These are phyloP conservation scores for Thinopyrum elongatum DNA, from an alignment of 176 grass and related monocot genomes.

Conservation along the genomic window DNA sequence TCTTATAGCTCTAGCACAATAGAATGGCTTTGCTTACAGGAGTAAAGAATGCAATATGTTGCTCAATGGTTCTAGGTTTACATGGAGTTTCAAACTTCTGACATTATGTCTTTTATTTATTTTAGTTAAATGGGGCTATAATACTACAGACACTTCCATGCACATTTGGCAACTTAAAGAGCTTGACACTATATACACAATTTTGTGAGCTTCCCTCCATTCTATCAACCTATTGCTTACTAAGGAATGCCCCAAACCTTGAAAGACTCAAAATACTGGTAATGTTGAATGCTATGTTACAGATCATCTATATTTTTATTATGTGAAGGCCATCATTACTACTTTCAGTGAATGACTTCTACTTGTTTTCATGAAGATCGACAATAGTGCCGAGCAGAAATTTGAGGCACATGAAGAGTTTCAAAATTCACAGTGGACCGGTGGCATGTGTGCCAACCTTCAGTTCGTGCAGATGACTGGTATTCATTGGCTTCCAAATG, in stretches of 20 bases:
- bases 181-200: slow-evolving; percentile 4
- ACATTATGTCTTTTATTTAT: neutral
- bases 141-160: slow-evolving; percentile 19
- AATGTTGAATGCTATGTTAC: neutral
- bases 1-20: neutral
- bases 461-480: slow-evolving; percentile 9
- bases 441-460: slow-evolving; percentile 39
- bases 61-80: neutral
- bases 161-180: slow-evolving; percentile 21
- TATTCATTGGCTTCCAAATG: slow-evolving; percentile 23
- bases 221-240: slow-evolving; percentile 12
- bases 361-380: neutral
- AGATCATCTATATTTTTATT: neutral
- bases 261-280: slow-evolving; percentile 22
- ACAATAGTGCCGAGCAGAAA: neutral
- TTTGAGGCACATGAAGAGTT: slow-evolving; percentile 4
- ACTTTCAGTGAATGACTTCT: neutral
- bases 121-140: neutral
- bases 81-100: neutral
- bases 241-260: slow-evolving; percentile 21
- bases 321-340: neutral
- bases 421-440: slow-evolving; percentile 27
- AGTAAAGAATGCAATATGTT: neutral
- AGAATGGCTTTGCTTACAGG: neutral
- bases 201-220: slow-evolving; percentile 25